Conservation (phyloP, 2,329 filamentous ascomycete species). For the Alternaria dauci region DNA sequence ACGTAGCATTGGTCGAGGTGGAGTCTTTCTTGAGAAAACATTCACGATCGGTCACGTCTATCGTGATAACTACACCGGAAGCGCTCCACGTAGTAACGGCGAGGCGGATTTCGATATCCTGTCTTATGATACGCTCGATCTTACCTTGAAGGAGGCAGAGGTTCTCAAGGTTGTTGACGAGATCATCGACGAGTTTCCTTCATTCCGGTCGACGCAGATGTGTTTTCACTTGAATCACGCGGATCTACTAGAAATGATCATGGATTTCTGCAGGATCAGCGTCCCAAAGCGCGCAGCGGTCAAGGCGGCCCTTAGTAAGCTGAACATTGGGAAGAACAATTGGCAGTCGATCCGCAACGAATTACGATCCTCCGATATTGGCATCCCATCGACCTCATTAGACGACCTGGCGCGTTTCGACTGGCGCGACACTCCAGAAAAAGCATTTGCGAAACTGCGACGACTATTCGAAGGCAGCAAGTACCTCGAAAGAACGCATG, state of each 20-base stretch:
- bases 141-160: constrained; percentile 91
- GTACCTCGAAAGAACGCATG: constrained; percentile 60
- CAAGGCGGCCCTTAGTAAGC: constrained; percentile 84
- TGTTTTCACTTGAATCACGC: constrained; percentile 93
- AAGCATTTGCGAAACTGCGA: constrained; percentile 71
- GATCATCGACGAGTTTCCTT: constrained; percentile 81
- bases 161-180: constrained; percentile 95
- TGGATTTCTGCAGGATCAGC: constrained; percentile 86
- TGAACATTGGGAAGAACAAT: constrained; percentile 81
- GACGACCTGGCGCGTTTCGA: constrained; percentile 92
- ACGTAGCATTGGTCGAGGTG: constrained; percentile 77
- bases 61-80: constrained; percentile 77
- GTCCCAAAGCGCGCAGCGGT: constrained; percentile 71
- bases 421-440: constrained; percentile 80
- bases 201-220: constrained; percentile 74
- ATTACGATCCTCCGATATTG: constrained; percentile 80
- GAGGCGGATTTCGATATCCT: constrained; percentile 98
- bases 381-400: constrained; percentile 85
- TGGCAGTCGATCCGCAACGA: constrained; percentile 87
- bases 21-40: constrained; percentile 72
- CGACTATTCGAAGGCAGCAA: constrained; percentile 64
- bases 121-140: constrained; percentile 80
- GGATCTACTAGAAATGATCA: constrained; percentile 83
- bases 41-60: constrained; percentile 91
- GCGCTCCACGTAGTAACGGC: constrained; percentile 81